Base-by-base conservation (phyloP, 371 early-diverging fungal species). In the Gilbertella persicaria region DNA sequence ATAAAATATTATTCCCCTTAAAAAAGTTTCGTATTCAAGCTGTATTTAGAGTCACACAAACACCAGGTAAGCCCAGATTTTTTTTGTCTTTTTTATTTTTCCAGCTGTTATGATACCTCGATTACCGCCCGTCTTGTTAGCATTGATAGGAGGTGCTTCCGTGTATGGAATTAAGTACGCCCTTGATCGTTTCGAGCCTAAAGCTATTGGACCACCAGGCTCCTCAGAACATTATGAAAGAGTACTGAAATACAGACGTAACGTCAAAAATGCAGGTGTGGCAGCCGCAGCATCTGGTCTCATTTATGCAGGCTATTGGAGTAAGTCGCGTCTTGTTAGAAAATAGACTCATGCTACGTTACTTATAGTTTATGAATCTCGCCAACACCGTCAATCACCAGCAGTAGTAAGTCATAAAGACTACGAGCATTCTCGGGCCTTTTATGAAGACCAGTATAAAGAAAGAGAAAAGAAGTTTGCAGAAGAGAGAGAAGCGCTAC, bases 101-200 rank as follows among this genome's bases (percentile, higher is more conserved):
- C n/a, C n/a, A n/a, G n/a, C n/a, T n/a, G 28, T 12, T n/a, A 75
- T 75, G 75, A 64, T 75, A 46, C 75, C 75, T 21, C 62, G 75
- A 44, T 47, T 75, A 38, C 75, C 75, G n/a, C 75, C 75, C 24
- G 33, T 71, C 17, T 17, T 75, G 17, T 37, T 75, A 45, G 72
- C 72, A 9, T 40, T 60, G 0, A 28, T 75, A 6, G 75, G 72
- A 33, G 67, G 75, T 1, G 75, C 62, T 10, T 65, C 75, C 2
- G 44, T 71, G 6, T 75, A 75, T 44, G 75, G 75, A 23, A 63
- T 69, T 5, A 71, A 75, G 24, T 45, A 50, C 14, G 42, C 67
- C 2, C 29, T 75, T 13, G 72, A 69, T 47, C 55, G 57, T 5
- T 26, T 69, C 25, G 75, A 75, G 45, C 67, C 66, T 7, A 64